Evolutionary conservation across 805 yeast genomes (phyloP).

Genomic region (Ogataea siamensis): DNA sequence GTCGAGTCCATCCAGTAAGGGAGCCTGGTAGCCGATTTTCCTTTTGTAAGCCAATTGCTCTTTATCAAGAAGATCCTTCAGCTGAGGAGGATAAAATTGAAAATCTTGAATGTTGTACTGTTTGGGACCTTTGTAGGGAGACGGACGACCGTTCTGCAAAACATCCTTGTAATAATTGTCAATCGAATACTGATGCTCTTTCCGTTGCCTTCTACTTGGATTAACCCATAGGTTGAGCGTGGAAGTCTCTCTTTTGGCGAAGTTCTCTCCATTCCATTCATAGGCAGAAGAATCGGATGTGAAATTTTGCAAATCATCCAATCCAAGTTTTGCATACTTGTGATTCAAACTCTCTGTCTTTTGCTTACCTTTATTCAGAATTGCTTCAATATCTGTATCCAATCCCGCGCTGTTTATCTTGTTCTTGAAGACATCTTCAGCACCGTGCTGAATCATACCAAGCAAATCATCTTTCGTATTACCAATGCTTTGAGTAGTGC

Average conservation of each 20-base stretch:
- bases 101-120: conserved; percentile 63
- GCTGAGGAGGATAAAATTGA: conserved; percentile 63
- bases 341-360: conserved; percentile 77
- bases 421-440: conserved; percentile 75
- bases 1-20: conserved; percentile 58
- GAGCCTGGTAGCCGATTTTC: conserved; percentile 55
- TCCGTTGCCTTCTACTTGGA: conserved; percentile 72
- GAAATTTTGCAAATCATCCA: conserved; percentile 91
- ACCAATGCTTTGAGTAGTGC: conserved; percentile 44
- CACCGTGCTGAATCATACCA: conserved; percentile 97
- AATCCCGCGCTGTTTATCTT: conserved; percentile 24
- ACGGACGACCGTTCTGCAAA: conserved; percentile 40
- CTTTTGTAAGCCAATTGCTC: conserved; percentile 66
- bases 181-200: conserved; percentile 73
- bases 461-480: conserved; percentile 79
- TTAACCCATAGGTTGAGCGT: conserved; percentile 60
- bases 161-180: conserved; percentile 78
- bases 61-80: conserved; percentile 53
- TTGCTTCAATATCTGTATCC: conserved; percentile 81
- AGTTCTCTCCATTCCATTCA: conserved; percentile 94
- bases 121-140: conserved; percentile 59
- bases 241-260: conserved; percentile 55
- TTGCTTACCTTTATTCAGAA: conserved; percentile 75
- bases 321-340: conserved; percentile 79
- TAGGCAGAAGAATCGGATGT: conserved; percentile 82